A percentile compares a stretch with the other conserved stretches of the same genome.
Conservation (phyloP, 768 basidiomycete genomes). For the Aureoboletus auriporus region DNA sequence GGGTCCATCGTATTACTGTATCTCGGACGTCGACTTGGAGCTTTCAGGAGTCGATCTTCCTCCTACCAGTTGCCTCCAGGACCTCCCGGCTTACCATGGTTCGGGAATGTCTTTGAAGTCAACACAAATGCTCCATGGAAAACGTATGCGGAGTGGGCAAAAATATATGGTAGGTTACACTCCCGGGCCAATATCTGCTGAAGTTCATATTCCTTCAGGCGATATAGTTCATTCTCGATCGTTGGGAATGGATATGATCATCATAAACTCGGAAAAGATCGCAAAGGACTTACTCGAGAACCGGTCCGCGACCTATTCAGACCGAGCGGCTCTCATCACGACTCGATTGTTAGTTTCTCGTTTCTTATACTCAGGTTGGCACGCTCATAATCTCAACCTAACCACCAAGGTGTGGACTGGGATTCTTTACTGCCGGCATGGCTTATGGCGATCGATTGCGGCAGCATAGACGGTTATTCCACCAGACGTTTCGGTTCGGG, state of each 20-base stretch:
- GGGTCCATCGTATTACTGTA: no score
- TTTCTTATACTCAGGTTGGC: neutral
- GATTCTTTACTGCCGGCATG: neutral
- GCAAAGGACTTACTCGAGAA: neutral
- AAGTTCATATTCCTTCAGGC: neutral
- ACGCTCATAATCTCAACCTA: neutral
- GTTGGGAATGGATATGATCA: neutral
- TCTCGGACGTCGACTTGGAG: no score
- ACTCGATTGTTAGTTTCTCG: neutral
- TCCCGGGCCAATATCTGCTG: no score
- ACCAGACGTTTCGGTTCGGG: conserved; percentile 3
- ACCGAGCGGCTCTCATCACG: neutral
- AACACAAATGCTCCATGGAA: neutral
- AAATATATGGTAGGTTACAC: neutral
- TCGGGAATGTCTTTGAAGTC: neutral
- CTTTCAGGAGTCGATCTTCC: no score
- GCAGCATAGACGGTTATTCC: conserved; percentile 10
- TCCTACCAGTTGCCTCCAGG: no score
- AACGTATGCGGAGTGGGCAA: neutral
- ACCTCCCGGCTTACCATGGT: neutral
- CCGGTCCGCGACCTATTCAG: neutral
- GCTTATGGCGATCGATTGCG: conserved; percentile 12
- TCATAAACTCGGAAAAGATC: neutral
- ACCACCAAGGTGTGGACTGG: neutral
- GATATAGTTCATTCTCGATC: neutral